phyloP scores from a whole-genome alignment of 2,329 filamentous ascomycete species.

The Colletotrichum truncatum region DNA sequence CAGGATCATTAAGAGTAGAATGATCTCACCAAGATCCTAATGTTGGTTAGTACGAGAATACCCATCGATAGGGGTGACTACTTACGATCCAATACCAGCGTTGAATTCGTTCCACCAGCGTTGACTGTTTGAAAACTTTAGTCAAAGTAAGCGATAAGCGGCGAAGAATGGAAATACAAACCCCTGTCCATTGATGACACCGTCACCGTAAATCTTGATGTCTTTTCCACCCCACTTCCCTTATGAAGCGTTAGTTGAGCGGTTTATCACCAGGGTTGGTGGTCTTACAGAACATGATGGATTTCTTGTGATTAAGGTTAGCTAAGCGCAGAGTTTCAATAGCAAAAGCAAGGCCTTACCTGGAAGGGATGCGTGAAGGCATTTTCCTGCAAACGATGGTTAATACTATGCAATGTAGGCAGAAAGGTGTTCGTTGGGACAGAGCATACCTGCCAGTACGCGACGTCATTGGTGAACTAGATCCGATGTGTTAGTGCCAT shows the following conservation, averaged over 20 bases:
- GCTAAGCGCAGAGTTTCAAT: not conserved
- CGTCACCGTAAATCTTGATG: slow-evolving; percentile 68
- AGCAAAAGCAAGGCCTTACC: not conserved
- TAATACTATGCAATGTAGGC: not conserved
- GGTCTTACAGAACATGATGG: slow-evolving; percentile 58
- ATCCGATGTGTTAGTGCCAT: not conserved
- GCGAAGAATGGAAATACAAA: not conserved
- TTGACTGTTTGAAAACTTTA: slow-evolving; percentile 35
- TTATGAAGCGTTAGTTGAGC: not conserved
- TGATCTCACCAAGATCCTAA: not conserved
- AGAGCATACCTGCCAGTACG: slow-evolving; percentile 46
- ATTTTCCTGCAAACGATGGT: slow-evolving; percentile 38
- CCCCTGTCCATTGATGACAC: slow-evolving; percentile 66
- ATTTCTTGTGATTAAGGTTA: slow-evolving; percentile 42
- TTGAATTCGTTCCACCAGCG: slow-evolving; percentile 54
- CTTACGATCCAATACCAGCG: slow-evolving; percentile 35
- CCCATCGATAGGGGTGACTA: not conserved
- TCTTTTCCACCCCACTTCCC: slow-evolving; percentile 72
- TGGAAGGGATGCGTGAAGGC: slow-evolving; percentile 53
- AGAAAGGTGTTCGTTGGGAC: not conserved
- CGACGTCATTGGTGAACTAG: slow-evolving; percentile 53
- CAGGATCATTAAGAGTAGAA: not conserved
- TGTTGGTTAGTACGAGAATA: not conserved
- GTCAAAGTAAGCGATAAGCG: not conserved
- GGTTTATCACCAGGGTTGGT: too few relatives aligned